phyloP scores from a whole-genome alignment of 2,329 filamentous ascomycete species.

The Raffaelea albimanens region DNA sequence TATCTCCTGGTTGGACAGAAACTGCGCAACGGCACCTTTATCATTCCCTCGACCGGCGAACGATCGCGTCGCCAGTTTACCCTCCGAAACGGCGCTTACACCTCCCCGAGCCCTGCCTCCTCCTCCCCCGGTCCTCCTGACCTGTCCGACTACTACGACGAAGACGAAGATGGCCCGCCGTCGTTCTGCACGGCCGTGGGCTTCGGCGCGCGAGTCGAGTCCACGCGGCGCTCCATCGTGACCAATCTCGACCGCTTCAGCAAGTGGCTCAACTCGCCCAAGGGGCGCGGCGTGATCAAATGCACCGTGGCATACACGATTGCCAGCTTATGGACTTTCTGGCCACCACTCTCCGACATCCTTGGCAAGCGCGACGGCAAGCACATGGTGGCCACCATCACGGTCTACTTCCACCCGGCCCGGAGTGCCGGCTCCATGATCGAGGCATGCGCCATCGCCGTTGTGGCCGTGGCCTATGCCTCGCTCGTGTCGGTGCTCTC shows the following conservation, averaged over 20 bases:
- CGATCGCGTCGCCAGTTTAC: constrained; percentile 73
- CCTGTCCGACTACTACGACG: constrained; percentile 15
- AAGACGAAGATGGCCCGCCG: constrained; percentile 26
- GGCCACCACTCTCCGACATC: constrained; percentile 59
- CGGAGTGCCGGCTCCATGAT: constrained; percentile 82
- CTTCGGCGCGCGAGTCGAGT: constrained; percentile 7
- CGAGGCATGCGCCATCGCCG: constrained; percentile 68
- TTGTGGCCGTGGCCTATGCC: constrained; percentile 71
- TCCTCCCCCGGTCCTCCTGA: constrained; percentile 1
- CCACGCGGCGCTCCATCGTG: background rate
- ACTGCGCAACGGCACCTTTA: constrained; percentile 76
- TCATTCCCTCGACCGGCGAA: constrained; percentile 78
- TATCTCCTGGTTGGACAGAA: too few species aligned
- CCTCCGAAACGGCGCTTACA: constrained; percentile 38
- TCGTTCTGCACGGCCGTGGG: background rate
- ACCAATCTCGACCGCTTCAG: constrained; percentile 27
- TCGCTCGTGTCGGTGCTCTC: constrained; percentile 68
- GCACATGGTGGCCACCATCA: constrained; percentile 86
- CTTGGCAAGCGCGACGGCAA: constrained; percentile 83
- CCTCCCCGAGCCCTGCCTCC: constrained; percentile 20
- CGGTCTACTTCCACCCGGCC: constrained; percentile 90
- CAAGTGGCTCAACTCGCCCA: constrained; percentile 59
- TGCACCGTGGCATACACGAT: constrained; percentile 84
- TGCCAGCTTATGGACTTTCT: constrained; percentile 79
- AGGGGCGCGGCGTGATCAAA: constrained; percentile 74